phyloP scores from a whole-genome alignment of 169 alveolate species.

The Plasmodium blacklocki region DNA sequence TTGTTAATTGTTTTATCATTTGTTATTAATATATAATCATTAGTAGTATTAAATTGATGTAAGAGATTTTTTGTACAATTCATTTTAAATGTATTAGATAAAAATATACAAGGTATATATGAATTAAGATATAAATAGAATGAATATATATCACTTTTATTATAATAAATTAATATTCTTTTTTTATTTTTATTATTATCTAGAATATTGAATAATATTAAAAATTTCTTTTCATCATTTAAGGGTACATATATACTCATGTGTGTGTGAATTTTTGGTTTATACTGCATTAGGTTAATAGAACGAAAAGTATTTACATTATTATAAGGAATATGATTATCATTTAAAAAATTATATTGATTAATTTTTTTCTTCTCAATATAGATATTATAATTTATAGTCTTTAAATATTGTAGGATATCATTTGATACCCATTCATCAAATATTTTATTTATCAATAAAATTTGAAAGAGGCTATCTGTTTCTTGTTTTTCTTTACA shows the following conservation, averaged over 20 bases:
- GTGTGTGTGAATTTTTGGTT: conserved; percentile 22
- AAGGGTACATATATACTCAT: conserved; percentile 54
- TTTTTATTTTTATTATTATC: conserved; percentile 31
- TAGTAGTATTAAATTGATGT: conserved; percentile 17
- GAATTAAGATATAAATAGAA: conserved; percentile 58
- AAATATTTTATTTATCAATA: conserved; percentile 31
- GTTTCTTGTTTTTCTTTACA: conserved; percentile 54
- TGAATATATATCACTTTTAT: conserved; percentile 50
- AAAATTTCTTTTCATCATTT: conserved; percentile 67
- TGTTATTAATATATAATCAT: conserved; percentile 59
- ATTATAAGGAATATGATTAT: not conserved
- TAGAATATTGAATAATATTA: conserved; percentile 41
- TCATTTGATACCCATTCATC: conserved; percentile 60
- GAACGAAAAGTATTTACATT: not conserved
- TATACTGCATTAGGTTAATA: conserved; percentile 18
- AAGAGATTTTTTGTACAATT: conserved; percentile 28
- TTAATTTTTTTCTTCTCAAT: not conserved
- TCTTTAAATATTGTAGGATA: conserved; percentile 22
- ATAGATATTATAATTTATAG: conserved; percentile 25
- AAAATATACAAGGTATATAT: conserved; percentile 54
- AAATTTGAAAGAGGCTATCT: conserved; percentile 11
- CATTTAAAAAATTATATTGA: not conserved
- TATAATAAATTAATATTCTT: conserved; percentile 48
- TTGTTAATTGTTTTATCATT: conserved; percentile 38
- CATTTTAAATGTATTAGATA: conserved; percentile 19